These are phyloP conservation scores for Grigorovia transvaalensis DNA, from an alignment of 805 yeast genomes.

Conservation along the genomic window DNA sequence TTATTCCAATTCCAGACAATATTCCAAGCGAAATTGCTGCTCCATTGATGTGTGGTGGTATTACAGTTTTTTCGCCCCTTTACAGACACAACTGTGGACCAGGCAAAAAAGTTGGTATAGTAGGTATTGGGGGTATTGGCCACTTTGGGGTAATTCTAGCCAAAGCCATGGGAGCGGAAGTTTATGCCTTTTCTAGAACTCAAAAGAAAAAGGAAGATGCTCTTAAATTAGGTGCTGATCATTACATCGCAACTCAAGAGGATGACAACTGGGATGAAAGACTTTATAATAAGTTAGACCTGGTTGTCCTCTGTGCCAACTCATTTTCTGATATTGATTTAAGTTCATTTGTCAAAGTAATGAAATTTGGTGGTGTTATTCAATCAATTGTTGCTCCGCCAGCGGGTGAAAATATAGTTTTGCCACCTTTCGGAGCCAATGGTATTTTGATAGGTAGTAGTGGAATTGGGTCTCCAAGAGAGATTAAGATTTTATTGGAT, in stretches of 20 bases:
- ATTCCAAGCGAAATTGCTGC: slow-evolving; percentile 48
- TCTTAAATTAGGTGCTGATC: slow-evolving; percentile 41
- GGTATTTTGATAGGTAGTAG: slow-evolving; percentile 26
- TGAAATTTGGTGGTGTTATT: slow-evolving; percentile 31
- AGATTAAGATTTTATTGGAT: slow-evolving; percentile 38
- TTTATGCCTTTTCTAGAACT: slow-evolving; percentile 45
- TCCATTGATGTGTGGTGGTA: slow-evolving; percentile 70
- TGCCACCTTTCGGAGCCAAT: slow-evolving; percentile 10
- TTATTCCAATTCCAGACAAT: slow-evolving; percentile 50
- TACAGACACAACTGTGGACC: slow-evolving; percentile 40
- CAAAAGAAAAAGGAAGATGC: slow-evolving; percentile 41
- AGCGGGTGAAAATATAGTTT: slow-evolving; percentile 7
- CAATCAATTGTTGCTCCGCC: slow-evolving; percentile 20
- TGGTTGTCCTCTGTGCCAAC: slow-evolving; percentile 40
- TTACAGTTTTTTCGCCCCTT: slow-evolving; percentile 62
- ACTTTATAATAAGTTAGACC: slow-evolving; percentile 32
- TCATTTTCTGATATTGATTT: slow-evolving; percentile 33
- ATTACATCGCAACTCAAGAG: slow-evolving; percentile 45
- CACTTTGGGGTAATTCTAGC: slow-evolving; percentile 48
- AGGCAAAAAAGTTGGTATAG: slow-evolving; percentile 42
- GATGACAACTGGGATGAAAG: slow-evolving; percentile 32
- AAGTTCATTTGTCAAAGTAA: slow-evolving; percentile 21
- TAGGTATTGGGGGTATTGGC: slow-evolving; percentile 50
- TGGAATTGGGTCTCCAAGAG: slow-evolving; percentile 36
- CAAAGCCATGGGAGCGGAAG: slow-evolving; percentile 51